These are phyloP conservation scores for Multifurca ochricompacta DNA, from an alignment of 768 basidiomycete species.

Conservation along the genomic window DNA sequence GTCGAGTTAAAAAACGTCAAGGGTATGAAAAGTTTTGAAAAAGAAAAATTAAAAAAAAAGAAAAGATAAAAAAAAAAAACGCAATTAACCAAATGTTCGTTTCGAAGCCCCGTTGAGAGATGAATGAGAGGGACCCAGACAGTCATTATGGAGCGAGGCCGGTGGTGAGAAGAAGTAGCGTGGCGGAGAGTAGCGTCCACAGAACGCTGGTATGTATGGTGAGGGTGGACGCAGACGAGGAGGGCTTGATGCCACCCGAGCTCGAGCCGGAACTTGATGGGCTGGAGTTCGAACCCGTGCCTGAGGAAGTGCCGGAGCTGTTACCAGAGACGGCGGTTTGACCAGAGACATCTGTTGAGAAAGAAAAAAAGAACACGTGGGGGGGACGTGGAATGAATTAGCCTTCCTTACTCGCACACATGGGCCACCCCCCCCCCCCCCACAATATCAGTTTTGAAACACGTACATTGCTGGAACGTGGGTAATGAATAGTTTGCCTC, in stretches of 20 bases:
- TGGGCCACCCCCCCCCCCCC: too few species aligned
- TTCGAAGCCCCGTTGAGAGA: too few species aligned
- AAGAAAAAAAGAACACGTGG: constrained; percentile 16
- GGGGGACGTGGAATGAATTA: too few species aligned
- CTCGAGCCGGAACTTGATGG: neutral
- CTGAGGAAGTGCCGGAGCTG: too few species aligned
- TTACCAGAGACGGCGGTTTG: neutral
- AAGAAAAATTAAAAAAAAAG: too few species aligned
- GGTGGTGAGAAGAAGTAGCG: neutral
- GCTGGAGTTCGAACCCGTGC: too few species aligned
- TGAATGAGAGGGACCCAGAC: too few species aligned
- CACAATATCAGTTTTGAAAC: too few species aligned
- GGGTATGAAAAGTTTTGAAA: too few species aligned
- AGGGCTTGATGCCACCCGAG: neutral
- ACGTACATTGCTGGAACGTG: constrained; percentile 42
- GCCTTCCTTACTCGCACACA: neutral
- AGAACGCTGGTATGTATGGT: neutral
- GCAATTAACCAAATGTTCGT: too few species aligned
- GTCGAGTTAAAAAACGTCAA: too few species aligned
- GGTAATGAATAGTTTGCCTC: constrained; percentile 39
- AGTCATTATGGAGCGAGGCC: neutral
- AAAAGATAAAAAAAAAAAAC: too few species aligned
- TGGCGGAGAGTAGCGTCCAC: neutral
- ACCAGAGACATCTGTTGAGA: neutral
- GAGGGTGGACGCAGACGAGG: neutral